Evolutionary conservation across 176 grass and related monocot genomes (phyloP).

Genomic region (Triticum dicoccoides): DNA sequence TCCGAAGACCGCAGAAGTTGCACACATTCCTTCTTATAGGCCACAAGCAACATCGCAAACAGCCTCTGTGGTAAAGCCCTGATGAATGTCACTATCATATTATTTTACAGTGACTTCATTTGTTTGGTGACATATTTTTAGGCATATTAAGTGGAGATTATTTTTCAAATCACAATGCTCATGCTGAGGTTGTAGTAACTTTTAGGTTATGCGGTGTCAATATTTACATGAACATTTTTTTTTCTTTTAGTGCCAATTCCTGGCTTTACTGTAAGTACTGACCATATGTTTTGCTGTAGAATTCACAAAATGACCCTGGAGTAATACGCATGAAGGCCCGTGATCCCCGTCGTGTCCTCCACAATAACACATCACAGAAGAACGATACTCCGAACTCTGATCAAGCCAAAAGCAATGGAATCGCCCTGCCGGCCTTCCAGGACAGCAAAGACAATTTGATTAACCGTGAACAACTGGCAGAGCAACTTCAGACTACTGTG

Average conservation of each 20-base stretch:
- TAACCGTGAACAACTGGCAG: slow-evolving; percentile 32
- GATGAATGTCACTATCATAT: background rate
- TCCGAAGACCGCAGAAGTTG: slow-evolving; percentile 40
- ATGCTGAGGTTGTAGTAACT: background rate
- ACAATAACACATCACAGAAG: slow-evolving; percentile 49
- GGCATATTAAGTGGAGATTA: slow-evolving; percentile 3
- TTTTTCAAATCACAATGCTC: background rate
- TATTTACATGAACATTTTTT: background rate
- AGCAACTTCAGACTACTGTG: slow-evolving; percentile 22
- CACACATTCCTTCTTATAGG: slow-evolving; percentile 39
- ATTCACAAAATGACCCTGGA: slow-evolving; percentile 48
- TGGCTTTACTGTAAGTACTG: slow-evolving; percentile 17
- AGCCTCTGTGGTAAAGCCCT: slow-evolving; percentile 32
- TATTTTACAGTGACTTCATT: slow-evolving; percentile 15
- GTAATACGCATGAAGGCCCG: slow-evolving; percentile 82
- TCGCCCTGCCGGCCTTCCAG: slow-evolving; percentile 31
- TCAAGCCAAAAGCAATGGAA: slow-evolving; percentile 54
- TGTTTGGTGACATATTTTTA: background rate
- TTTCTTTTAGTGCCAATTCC: background rate
- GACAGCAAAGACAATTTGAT: slow-evolving; percentile 34
- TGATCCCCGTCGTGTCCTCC: slow-evolving; percentile 82
- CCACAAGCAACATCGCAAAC: slow-evolving; percentile 36
- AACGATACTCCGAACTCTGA: slow-evolving; percentile 38
- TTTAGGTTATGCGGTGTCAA: background rate
- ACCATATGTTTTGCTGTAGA: slow-evolving; percentile 30